Percentiles rank a stretch among this genome's conserved stretches.
Evolutionary conservation across 2,329 filamentous ascomycete genomes (phyloP).

Genomic region (Hypoxylon sp.): DNA sequence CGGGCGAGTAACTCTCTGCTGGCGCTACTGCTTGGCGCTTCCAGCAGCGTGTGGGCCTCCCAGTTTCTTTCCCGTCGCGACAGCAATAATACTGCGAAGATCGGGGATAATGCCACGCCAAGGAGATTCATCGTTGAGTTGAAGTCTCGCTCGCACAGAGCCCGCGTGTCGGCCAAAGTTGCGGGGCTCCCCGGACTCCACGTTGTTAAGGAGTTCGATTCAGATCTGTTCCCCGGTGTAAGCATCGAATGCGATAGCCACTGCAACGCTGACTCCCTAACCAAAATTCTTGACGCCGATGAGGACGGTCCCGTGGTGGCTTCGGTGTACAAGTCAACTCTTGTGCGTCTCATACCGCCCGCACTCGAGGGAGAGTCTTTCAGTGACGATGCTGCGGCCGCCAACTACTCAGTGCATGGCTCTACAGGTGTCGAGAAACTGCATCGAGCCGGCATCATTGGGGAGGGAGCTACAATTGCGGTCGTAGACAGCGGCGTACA

Average conservation of each 20-base stretch:
- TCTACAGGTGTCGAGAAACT: slow-evolving; percentile 47
- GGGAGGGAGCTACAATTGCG: slow-evolving; percentile 47
- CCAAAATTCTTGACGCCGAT: slow-evolving; percentile 35
- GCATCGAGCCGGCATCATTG: slow-evolving; percentile 45
- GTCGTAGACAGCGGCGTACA: slow-evolving; percentile 49
- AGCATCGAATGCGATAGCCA: slow-evolving; percentile 45
- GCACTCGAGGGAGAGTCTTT: slow-evolving; percentile 43
- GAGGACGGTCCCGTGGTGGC: slow-evolving; percentile 38
- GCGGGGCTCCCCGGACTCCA: slow-evolving; percentile 38
- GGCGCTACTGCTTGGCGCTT: slow-evolving; percentile 23
- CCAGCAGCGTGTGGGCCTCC: slow-evolving; percentile 4
- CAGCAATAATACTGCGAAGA: slow-evolving; percentile 9
- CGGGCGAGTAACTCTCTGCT: slow-evolving; percentile 18
- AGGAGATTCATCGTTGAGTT: slow-evolving; percentile 49
- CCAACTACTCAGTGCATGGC: slow-evolving; percentile 47
- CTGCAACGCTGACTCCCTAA: slow-evolving; percentile 41
- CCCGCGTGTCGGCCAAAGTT: slow-evolving; percentile 37
- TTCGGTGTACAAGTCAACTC: slow-evolving; percentile 45
- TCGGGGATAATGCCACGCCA: slow-evolving; percentile 33
- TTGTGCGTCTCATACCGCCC: slow-evolving; percentile 32
- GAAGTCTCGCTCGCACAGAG: slow-evolving; percentile 40
- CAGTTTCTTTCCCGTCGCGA: slow-evolving; percentile 20
- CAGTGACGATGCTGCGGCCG: slow-evolving; percentile 44
- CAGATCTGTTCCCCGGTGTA: slow-evolving; percentile 47
- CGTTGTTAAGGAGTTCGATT: slow-evolving; percentile 48